Conservation (phyloP, 2,329 filamentous ascomycete species). For the Alternaria triticimaculans region DNA sequence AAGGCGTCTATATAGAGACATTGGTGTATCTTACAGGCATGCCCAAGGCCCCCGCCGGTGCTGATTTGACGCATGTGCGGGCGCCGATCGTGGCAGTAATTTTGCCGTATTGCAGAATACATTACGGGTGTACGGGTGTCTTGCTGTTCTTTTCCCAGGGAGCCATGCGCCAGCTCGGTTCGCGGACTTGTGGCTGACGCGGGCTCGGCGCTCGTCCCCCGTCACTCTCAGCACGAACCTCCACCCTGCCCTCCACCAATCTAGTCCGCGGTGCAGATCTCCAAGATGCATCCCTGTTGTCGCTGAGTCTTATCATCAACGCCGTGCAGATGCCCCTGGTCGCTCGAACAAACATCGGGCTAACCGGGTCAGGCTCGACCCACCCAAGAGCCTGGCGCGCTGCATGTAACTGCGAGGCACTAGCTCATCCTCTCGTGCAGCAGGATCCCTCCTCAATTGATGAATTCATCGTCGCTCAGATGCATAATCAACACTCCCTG, state of each 20-base stretch:
- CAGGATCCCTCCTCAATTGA: constrained; percentile 40
- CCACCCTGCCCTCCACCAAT: constrained; percentile 17
- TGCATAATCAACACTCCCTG: constrained; percentile 41
- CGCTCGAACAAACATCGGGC: constrained; percentile 28
- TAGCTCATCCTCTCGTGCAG: constrained; percentile 41
- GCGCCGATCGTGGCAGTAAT: constrained; percentile 21
- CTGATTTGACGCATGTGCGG: constrained; percentile 5
- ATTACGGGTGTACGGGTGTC: constrained; percentile 29
- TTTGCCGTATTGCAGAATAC: constrained; percentile 35
- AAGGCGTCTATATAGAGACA: constrained; percentile 15
- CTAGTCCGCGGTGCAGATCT: constrained; percentile 28
- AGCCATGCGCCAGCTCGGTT: constrained; percentile 24
- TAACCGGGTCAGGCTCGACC: constrained; percentile 32
- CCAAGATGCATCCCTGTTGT: constrained; percentile 29
- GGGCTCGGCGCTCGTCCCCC: constrained; percentile 29
- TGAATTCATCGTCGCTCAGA: constrained; percentile 45
- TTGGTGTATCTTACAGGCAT: constrained; percentile 12
- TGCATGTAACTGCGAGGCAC: constrained; percentile 45
- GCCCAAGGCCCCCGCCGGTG: background rate
- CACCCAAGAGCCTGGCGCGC: constrained; percentile 44
- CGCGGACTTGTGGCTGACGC: constrained; percentile 33
- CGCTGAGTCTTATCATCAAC: constrained; percentile 38
- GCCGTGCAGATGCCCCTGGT: constrained; percentile 36
- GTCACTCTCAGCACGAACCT: constrained; percentile 23
- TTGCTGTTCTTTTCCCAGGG: constrained; percentile 16